These are phyloP conservation scores for Trichoderma sp. DNA, from an alignment of 2,329 filamentous ascomycete genomes.

Conservation along the genomic window DNA sequence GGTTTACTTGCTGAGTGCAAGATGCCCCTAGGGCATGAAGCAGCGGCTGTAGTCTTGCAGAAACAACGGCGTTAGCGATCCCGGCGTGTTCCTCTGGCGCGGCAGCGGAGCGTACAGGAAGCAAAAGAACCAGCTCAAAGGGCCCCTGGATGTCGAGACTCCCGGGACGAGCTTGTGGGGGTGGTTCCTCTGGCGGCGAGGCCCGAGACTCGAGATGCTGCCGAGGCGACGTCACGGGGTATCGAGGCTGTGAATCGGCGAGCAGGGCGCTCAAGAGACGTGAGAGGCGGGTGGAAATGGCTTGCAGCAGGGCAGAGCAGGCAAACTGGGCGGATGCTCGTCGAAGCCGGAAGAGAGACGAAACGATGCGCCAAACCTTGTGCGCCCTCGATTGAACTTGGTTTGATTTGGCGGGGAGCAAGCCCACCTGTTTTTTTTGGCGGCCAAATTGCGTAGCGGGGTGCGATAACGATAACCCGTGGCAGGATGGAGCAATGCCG, in stretches of 20 bases:
- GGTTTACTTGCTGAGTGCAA: background rate
- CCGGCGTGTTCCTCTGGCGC: background rate
- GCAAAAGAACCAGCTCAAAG: constrained; percentile 10
- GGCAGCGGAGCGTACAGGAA: constrained; percentile 18
- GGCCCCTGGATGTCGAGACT: constrained; percentile 10
- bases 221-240: background rate
- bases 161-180: background rate
- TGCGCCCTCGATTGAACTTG: constrained; percentile 30
- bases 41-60: constrained; percentile 1
- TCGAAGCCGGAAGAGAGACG: constrained; percentile 24
- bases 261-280: constrained; percentile 9
- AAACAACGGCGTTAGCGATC: constrained; percentile 11
- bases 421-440: constrained; percentile 25
- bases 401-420: constrained; percentile 30
- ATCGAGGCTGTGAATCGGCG: background rate
- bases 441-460: constrained; percentile 37
- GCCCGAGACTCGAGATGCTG: background rate
- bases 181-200: background rate
- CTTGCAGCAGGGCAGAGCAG: constrained; percentile 14
- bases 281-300: constrained; percentile 11
- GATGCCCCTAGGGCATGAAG: constrained; percentile 25
- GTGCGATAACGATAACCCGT: constrained; percentile 47
- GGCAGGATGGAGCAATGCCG: background rate
- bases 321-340: constrained; percentile 19
- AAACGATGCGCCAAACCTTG: constrained; percentile 28